Base-by-base conservation (phyloP, 305 asterid genomes). In the Fraxinus albicans region DNA sequence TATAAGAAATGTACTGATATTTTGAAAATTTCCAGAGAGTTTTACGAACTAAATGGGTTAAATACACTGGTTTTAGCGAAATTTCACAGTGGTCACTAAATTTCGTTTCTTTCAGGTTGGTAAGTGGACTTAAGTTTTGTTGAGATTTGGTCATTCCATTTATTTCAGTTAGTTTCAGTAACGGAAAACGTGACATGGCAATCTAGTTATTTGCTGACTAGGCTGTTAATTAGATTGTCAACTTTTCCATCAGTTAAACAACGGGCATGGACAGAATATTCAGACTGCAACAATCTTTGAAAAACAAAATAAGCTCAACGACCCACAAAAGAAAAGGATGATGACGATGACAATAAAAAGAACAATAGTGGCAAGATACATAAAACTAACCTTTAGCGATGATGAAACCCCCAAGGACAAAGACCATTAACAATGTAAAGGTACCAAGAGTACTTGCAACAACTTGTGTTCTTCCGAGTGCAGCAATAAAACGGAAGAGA, bases 331-430 rank as follows among this genome's bases (percentile, higher is more conserved):
- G 69, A 21, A 58, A 19, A 58, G 69, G 69, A 19, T 1, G 13
- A 58, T 21, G 58, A 47, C 7, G 60, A 47, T 13, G 69, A 58
- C 10, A 3, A 58, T 12, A 63, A 8, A 9, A 63, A 23, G 73
- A 63, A 23, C 34, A 63, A 63, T 4, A 63, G 34, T 63, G 73
- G 6, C 6, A 63, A 23, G 17, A 63, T 4, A 69, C 29, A 69
- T 69, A 78, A 31, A 63, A 15, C 78, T 77, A n/a, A 87, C 89
- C 89, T 84, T 81, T 89, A 31, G 89, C 87, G 58, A 89, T 88
- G 31, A 89, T 86, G 82, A 89, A 89, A 60, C 92, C 92, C 50
- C 89, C 90, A 69, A 87, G 88, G 29, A 87, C 89, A 44, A 89
- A 87, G 38, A 89, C 89, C 73, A 89, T 19, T 74, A 85, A 55